phyloP scores from a whole-genome alignment of 1,284 basidiomycete genomes.

The Puccinia coronata region DNA sequence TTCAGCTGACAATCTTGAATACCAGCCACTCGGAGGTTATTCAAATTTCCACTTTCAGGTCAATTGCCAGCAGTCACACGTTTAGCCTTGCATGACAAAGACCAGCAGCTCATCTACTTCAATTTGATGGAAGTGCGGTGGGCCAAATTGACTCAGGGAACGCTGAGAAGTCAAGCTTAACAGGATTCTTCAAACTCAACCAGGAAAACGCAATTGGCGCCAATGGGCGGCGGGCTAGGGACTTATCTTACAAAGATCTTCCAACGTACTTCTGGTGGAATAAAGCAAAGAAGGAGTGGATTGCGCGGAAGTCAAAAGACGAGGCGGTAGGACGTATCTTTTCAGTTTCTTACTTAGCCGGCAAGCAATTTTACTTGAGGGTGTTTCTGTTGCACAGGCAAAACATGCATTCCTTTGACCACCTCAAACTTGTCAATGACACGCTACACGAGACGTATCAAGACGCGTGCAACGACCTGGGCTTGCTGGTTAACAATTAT shows the following conservation, averaged over 20 bases:
- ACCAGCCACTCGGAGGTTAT: conserved; percentile 59
- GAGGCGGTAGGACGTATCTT: not conserved
- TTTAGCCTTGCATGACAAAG: not conserved
- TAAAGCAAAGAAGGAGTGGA: not conserved
- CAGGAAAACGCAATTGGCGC: not conserved
- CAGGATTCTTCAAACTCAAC: not conserved
- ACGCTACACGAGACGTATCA: not conserved
- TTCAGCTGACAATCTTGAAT: too few relatives aligned
- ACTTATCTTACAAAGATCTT: not conserved
- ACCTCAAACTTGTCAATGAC: not conserved
- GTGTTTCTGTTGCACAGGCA: not conserved
- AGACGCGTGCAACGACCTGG: not conserved
- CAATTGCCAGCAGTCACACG: not conserved
- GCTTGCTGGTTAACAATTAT: not conserved
- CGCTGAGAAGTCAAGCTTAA: not conserved
- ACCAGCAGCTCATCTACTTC: conserved; percentile 3
- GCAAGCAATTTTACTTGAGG: not conserved
- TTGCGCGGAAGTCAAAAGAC: not conserved
- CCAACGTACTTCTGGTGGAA: not conserved
- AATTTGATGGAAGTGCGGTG: not conserved
- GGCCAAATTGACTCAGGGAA: not conserved
- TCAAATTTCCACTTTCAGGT: conserved; percentile 58
- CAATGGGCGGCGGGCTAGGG: not conserved
- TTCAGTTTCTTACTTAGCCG: not conserved
- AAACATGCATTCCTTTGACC: not conserved